Base-by-base conservation (phyloP, 2,329 filamentous ascomycete species). In the Colletotrichum shisoi region DNA sequence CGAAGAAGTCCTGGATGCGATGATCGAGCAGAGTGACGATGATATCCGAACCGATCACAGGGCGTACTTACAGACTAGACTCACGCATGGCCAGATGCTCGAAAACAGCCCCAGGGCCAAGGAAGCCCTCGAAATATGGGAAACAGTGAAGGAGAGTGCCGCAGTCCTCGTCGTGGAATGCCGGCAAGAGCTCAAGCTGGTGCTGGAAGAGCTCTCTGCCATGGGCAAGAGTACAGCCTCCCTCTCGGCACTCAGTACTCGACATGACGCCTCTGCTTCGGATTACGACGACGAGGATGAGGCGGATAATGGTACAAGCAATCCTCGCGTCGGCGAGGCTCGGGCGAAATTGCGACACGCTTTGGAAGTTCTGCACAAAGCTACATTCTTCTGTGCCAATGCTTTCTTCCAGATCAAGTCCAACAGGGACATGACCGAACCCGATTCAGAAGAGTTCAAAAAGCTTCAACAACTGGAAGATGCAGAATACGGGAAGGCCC, bases 21-120 rank as follows among this genome's bases (percentile, higher is more conserved):
- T 99, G 94, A 90, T 97, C 65, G 93, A 97, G 62, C 89, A 94
- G 73, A 93, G 90, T 49, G 91, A 94, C 64, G 81, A 81, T 6
- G 75, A 79, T 1, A 85, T 94, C 63, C 86, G 89, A 58, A 78
- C 84, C 0, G 89, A 94, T 65, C 89, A 95, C 73, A 86, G 93
- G 59, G 80, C 83, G 2, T 82, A 90, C 54, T 81, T 96, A 7
- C 75, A 86, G 2, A 83, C 83, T 40, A 87, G 87, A 69, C 80
- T 97, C 51, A 85, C 84, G 17, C 84, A 87, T 62, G 94, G 92
- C 0, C 94, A 97, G 71, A 79, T 97, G 3, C 82, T 91, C 45
- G 93, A 94, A 68, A 93, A 93, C 72, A 88, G 90, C 7, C 86
- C 88, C 42, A 81, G 86, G 40, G 88, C 90, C 5, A 80, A 83